These are phyloP conservation scores for Epichloe aotearoae DNA, from an alignment of 2,329 filamentous ascomycete species.

Conservation along the genomic window DNA sequence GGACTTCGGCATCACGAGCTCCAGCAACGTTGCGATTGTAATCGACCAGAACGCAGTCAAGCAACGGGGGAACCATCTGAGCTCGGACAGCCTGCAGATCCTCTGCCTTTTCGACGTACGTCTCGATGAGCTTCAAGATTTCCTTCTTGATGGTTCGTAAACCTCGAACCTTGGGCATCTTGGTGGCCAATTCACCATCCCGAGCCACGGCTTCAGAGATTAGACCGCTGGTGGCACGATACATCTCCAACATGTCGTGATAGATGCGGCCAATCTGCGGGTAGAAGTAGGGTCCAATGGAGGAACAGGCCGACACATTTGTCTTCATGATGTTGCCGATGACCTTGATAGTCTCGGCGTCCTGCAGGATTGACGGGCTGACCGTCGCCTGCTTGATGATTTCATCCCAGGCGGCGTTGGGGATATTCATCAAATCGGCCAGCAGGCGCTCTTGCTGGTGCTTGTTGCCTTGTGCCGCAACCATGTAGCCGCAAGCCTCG, in stretches of 20 bases:
- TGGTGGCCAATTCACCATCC: slow-evolving; percentile 89
- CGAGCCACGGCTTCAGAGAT: slow-evolving; percentile 85
- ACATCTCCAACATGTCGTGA: slow-evolving; percentile 98
- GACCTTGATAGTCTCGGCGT: slow-evolving; percentile 92
- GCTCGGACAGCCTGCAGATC: slow-evolving; percentile 85
- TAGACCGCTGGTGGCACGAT: slow-evolving; percentile 86
- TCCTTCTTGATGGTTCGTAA: slow-evolving; percentile 98
- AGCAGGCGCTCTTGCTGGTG: slow-evolving; percentile 85
- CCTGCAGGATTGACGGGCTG: slow-evolving; percentile 76
- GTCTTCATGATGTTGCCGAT: slow-evolving; percentile 99
- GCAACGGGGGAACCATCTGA: slow-evolving; percentile 88
- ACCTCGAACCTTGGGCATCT: slow-evolving; percentile 92
- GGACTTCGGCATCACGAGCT: slow-evolving; percentile 87
- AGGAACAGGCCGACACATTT: slow-evolving; percentile 95
- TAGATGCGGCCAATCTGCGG: slow-evolving; percentile 97
- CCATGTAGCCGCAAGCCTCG: slow-evolving; percentile 98
- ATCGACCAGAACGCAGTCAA: slow-evolving; percentile 87
- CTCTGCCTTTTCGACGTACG: slow-evolving; percentile 95
- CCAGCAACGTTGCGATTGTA: slow-evolving; percentile 96
- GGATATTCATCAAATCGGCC: slow-evolving; percentile 81
- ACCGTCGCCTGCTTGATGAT: slow-evolving; percentile 82
- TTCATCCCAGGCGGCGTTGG: slow-evolving; percentile 88
- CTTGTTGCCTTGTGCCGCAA: slow-evolving; percentile 92
- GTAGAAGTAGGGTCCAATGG: slow-evolving; percentile 94
- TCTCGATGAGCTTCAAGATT: slow-evolving; percentile 95